Evolutionary conservation across 2,329 filamentous ascomycete species (phyloP), one percentile per base, ranked within the genome.

Genomic region (Colletotrichum theobromicola): DNA sequence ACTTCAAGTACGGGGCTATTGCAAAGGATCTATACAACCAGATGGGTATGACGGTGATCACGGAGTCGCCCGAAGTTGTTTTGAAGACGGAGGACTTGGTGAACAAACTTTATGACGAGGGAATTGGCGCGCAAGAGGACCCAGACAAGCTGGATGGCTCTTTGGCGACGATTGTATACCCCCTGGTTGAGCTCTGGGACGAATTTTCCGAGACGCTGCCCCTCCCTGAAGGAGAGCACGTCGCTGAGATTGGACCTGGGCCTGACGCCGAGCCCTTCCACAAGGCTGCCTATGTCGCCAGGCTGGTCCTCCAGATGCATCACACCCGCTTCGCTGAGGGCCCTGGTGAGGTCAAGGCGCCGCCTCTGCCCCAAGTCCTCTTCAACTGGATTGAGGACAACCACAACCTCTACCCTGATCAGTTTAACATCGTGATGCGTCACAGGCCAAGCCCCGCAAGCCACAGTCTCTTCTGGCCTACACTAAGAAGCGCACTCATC

Each of bases 381-480:
- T 92, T 98, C 76, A 90, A 94, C 79, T 98, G 96, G 96, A 88
- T 98, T 77, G 90, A 94, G 69, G 88, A 88, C 18, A 90, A 94
- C 79, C 95, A 98, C 80, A 92, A 94, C 76, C 89, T 93, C 30
- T 94, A 94, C 78, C 88, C 89, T 3, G 88, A 91, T 66, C 93
- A 96, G 79, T 86, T 94, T 28, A 87, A 91, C 46, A 87, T 92
- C 5, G 89, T 98, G 28, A 86, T 90, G 76, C 87, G 88, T 32
- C 85, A 92, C 78, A 88, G 88, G 60, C 94, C 94, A 1, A 94
- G 94, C 74, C 94, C 95, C 26, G 93, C 95, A 3, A 91, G 92
- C 57, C 94, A 97, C 79, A 87, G 89, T 30, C 87, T 94, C 42
- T 98, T 95, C 84, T 98, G 96, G 96, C 94, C 96, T 80, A 92